Evolutionary conservation across 2,329 filamentous ascomycete genomes (phyloP).

Genomic region (Clarireedia paspali): DNA sequence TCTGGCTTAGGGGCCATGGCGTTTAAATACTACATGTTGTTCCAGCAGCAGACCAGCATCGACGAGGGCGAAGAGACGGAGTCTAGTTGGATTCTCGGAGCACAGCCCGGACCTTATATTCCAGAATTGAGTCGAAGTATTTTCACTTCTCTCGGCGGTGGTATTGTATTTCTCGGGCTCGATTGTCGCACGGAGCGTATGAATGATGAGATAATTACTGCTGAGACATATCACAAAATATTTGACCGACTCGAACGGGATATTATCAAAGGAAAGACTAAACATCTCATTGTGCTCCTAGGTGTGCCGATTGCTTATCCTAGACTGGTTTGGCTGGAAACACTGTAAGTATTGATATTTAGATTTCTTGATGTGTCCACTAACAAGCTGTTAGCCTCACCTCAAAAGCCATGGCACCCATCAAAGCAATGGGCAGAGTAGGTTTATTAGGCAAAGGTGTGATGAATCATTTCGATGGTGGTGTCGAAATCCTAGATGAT

Average conservation of each 20-base stretch:
- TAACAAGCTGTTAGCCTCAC: conserved; percentile 54
- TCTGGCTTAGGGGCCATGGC: conserved; percentile 82
- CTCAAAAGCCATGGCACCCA: conserved; percentile 75
- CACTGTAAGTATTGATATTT: conserved; percentile 43
- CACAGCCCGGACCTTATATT: conserved; percentile 80
- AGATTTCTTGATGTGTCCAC: not conserved
- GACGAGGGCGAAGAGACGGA: conserved; percentile 77
- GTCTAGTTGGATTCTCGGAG: conserved; percentile 84
- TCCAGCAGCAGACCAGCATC: conserved; percentile 86
- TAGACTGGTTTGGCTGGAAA: conserved; percentile 65
- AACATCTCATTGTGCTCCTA: conserved; percentile 81
- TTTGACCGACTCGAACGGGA: conserved; percentile 81
- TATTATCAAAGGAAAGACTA: conserved; percentile 74
- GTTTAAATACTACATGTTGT: conserved; percentile 98
- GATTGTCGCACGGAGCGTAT: conserved; percentile 90
- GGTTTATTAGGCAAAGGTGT: conserved; percentile 70
- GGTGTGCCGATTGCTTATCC: conserved; percentile 81
- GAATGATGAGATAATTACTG: conserved; percentile 69
- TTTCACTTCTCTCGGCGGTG: conserved; percentile 75
- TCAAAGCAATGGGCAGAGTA: conserved; percentile 79
- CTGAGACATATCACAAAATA: conserved; percentile 76
- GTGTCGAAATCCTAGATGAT: conserved; percentile 85
- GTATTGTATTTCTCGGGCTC: conserved; percentile 74
- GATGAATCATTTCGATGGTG: conserved; percentile 84
- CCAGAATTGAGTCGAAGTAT: conserved; percentile 75